phyloP scores from a whole-genome alignment of 257 asterid species.

The Plantago major region DNA sequence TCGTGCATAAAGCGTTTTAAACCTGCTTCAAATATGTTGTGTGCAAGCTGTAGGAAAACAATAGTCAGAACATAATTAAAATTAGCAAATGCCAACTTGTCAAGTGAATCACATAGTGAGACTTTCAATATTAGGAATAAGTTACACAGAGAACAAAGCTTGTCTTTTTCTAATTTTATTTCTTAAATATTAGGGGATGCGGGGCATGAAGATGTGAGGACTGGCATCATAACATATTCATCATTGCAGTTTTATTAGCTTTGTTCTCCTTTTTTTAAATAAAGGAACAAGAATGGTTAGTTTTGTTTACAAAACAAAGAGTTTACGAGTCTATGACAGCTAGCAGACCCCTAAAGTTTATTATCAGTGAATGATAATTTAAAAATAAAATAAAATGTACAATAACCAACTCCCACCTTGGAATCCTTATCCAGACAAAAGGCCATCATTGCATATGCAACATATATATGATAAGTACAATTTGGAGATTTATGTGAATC shows the following conservation, averaged over 20 bases:
- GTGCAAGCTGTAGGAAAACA: slow-evolving; percentile 64
- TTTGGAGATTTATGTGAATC: slow-evolving; percentile 91
- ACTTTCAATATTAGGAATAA: too few species aligned
- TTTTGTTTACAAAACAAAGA: background rate
- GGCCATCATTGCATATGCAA: slow-evolving; percentile 97
- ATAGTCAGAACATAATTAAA: slow-evolving; percentile 6
- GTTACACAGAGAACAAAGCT: too few species aligned
- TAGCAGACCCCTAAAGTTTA: slow-evolving; percentile 2
- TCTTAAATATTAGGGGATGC: too few species aligned
- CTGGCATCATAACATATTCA: too few species aligned
- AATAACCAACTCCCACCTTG: slow-evolving; percentile 50
- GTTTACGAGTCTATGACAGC: too few species aligned
- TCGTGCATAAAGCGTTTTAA: slow-evolving; percentile 93
- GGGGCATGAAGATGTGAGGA: too few species aligned
- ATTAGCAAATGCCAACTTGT: slow-evolving; percentile 1
- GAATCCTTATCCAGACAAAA: slow-evolving; percentile 96
- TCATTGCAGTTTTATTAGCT: too few species aligned
- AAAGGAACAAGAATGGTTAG: background rate
- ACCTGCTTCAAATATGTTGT: slow-evolving; percentile 89
- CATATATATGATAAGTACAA: slow-evolving; percentile 95
- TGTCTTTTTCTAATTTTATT: too few species aligned
- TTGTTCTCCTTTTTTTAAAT: background rate
- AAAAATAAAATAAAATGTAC: background rate
- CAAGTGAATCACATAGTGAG: background rate
- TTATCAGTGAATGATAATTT: slow-evolving; percentile 7